phyloP scores from a whole-genome alignment of 306 rosid species.

The Abrus pulchellus region DNA sequence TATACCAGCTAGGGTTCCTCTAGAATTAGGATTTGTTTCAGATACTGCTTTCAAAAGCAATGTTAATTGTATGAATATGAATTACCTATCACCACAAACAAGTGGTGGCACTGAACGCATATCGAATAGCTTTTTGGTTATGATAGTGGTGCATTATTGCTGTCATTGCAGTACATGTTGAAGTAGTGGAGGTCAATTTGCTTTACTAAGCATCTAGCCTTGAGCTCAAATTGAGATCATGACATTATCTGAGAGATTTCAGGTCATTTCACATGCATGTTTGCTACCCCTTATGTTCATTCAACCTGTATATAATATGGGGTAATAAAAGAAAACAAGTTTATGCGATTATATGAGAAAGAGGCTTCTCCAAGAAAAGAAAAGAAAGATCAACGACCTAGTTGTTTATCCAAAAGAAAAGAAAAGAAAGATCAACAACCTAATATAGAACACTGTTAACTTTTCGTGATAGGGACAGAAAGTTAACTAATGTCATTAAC shows the following conservation, averaged over 20 bases:
- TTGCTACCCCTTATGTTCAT: no score
- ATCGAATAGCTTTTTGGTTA: background rate
- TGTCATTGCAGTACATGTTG: conserved; percentile 38
- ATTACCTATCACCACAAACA: conserved; percentile 20
- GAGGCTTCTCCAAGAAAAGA: no score
- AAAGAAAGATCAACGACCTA: background rate
- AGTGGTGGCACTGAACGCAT: background rate
- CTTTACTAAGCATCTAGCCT: conserved; percentile 6
- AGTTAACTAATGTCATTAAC: background rate
- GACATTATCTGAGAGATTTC: background rate
- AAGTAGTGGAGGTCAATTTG: conserved; percentile 25
- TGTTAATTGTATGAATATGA: conserved; percentile 17
- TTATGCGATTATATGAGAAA: no score
- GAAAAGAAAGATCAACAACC: background rate
- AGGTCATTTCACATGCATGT: background rate
- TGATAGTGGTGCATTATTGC: conserved; percentile 34
- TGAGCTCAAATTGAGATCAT: background rate
- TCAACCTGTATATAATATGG: no score
- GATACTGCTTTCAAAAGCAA: conserved; percentile 40
- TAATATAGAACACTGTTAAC: background rate
- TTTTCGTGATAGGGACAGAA: background rate
- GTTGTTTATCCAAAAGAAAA: no score
- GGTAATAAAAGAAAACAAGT: background rate
- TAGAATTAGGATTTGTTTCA: conserved; percentile 27
- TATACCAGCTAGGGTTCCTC: background rate